phyloP scores from a whole-genome alignment of 805 yeast genomes.

The Sungouiella blattae region DNA sequence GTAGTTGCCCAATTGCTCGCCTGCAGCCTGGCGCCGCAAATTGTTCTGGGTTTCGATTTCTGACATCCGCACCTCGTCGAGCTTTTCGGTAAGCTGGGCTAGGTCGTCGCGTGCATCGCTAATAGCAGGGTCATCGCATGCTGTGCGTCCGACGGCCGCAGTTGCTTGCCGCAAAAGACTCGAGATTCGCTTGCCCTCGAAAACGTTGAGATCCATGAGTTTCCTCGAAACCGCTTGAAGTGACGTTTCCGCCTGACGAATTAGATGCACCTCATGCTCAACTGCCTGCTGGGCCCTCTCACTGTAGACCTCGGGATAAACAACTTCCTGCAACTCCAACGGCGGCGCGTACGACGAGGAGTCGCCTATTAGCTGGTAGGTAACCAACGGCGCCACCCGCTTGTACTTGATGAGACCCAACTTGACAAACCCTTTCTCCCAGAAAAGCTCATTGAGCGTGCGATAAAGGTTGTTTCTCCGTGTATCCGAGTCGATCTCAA shows the following conservation, averaged over 20 bases:
- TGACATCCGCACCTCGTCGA: constrained; percentile 16
- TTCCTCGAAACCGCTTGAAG: constrained; percentile 21
- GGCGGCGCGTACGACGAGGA: constrained; percentile 18
- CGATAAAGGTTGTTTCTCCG: constrained; percentile 25
- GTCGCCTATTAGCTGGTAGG: constrained; percentile 29
- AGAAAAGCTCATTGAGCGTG: constrained; percentile 33
- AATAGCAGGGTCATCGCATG: constrained; percentile 5
- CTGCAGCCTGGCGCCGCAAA: constrained; percentile 14
- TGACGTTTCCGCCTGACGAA: constrained; percentile 13
- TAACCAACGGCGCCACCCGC: constrained; percentile 27
- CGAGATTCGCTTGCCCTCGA: constrained; percentile 37
- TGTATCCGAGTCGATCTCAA: constrained; percentile 32
- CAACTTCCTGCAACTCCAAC: constrained; percentile 25
- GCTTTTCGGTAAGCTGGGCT: constrained; percentile 14
- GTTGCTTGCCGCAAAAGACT: constrained; percentile 23
- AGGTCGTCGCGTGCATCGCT: constrained; percentile 18
- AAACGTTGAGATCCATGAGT: constrained; percentile 31
- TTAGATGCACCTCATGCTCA: constrained; percentile 18
- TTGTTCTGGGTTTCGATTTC: constrained; percentile 22
- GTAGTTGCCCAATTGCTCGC: constrained; percentile 5
- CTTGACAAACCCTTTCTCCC: constrained; percentile 29
- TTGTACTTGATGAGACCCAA: constrained; percentile 27
- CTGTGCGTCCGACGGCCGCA: constrained; percentile 12
- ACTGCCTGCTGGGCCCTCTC: constrained; percentile 17
- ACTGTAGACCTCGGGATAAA: constrained; percentile 36